These are phyloP conservation scores for Bigelowiella natans DNA, from an alignment of 78 protist genomes.

Conservation along the genomic window DNA sequence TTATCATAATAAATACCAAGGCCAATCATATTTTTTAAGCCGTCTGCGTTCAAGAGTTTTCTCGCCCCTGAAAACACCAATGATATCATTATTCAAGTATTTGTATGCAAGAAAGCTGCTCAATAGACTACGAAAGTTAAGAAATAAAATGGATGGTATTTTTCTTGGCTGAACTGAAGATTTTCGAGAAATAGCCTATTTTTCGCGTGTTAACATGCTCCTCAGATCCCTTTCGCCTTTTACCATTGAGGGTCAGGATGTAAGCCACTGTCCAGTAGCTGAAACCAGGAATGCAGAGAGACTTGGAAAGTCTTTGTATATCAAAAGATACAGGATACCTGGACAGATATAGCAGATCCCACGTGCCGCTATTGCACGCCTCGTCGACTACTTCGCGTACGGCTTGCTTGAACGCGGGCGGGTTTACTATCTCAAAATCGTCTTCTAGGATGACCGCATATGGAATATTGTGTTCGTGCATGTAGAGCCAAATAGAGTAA, in stretches of 20 bases:
- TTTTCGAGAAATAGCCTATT: too few species aligned
- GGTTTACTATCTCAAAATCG: neutral
- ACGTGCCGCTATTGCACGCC: neutral
- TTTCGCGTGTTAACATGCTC: too few species aligned
- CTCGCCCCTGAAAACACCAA: too few species aligned
- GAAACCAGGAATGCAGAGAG: neutral
- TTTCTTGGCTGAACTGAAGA: too few species aligned
- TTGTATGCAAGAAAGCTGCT: too few species aligned
- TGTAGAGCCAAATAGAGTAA: neutral
- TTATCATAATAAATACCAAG: neutral
- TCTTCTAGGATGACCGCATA: neutral
- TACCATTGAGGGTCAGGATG: neutral
- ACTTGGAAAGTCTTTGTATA: neutral
- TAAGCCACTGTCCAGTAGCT: neutral
- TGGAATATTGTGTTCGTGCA: neutral
- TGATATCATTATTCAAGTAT: too few species aligned
- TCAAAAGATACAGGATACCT: neutral
- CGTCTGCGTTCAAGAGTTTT: neutral
- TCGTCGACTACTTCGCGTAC: neutral
- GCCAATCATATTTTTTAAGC: neutral
- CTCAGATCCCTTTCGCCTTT: too few species aligned
- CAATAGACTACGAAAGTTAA: too few species aligned
- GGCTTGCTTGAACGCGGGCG: neutral
- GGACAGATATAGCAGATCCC: neutral
- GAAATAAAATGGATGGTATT: too few species aligned